Conservation (phyloP, 129 eudicot genomes). For the Arctium lappa region DNA sequence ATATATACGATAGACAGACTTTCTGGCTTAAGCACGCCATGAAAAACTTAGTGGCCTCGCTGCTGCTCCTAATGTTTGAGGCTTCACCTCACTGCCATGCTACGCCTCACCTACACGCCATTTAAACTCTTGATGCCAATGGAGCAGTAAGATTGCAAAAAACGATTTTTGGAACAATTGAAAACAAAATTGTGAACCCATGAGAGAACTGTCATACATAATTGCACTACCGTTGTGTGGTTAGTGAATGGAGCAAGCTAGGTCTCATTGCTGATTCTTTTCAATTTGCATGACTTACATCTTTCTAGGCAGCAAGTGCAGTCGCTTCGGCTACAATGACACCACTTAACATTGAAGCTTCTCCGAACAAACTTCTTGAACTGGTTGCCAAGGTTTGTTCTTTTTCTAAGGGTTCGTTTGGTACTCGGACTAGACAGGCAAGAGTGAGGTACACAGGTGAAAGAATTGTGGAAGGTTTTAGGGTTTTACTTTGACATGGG, state of each 20-base stretch:
- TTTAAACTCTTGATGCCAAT: not conserved
- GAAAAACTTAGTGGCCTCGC: too few species aligned
- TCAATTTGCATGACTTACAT: not conserved
- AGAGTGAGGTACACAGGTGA: not conserved
- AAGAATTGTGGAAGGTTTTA: not conserved
- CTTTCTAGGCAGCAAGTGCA: conserved; percentile 76
- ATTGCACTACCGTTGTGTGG: not conserved
- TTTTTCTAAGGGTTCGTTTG: not conserved
- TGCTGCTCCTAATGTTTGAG: too few species aligned
- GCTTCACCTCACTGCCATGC: too few species aligned
- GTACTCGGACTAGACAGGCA: not conserved
- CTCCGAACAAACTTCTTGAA: conserved; percentile 81
- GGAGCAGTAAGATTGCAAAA: not conserved
- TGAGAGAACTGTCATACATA: not conserved
- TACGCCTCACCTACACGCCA: too few species aligned
- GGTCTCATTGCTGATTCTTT: not conserved
- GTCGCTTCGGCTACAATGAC: conserved; percentile 97
- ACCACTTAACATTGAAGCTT: conserved; percentile 67
- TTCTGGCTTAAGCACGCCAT: too few species aligned
- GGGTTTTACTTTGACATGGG: not conserved
- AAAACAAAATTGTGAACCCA: not conserved
- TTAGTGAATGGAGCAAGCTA: not conserved
- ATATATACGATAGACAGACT: too few species aligned
- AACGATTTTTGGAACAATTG: not conserved
- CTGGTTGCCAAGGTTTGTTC: conserved; percentile 80